Percentiles rank a stretch among this genome's conserved stretches.
phyloP scores from a whole-genome alignment of 331 rosid genomes.

The Cydonia oblonga region DNA sequence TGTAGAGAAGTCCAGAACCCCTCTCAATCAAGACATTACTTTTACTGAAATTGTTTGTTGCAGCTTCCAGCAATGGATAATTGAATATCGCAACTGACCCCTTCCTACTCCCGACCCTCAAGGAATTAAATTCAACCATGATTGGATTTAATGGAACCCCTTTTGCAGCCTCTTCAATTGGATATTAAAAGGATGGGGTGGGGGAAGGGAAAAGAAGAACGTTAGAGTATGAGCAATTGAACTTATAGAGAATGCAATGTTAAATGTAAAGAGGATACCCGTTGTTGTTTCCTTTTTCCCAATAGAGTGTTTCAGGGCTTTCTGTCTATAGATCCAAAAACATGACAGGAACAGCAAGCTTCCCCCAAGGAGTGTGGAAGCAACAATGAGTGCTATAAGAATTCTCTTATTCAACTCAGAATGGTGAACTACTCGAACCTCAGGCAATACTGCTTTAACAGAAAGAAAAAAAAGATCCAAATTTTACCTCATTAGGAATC shows the following conservation, averaged over 20 bases:
- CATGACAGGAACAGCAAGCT: constrained; percentile 39
- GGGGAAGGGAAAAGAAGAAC: neutral
- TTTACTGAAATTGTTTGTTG: constrained; percentile 55
- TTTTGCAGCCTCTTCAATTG: constrained; percentile 44
- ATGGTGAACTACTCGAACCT: constrained; percentile 46
- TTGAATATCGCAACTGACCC: constrained; percentile 53
- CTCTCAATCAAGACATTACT: constrained; percentile 47
- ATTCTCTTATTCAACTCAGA: constrained; percentile 56
- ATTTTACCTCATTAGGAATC: neutral
- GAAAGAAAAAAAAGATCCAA: neutral
- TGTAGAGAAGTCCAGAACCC: constrained; percentile 47
- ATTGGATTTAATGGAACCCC: constrained; percentile 29
- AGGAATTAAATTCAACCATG: constrained; percentile 41
- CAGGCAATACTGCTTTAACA: constrained; percentile 39
- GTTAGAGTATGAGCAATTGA: too few species aligned
- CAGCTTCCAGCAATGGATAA: constrained; percentile 60
- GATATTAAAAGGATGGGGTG: neutral
- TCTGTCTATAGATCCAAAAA: constrained; percentile 46
- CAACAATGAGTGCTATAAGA: constrained; percentile 52
- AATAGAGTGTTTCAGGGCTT: constrained; percentile 14
- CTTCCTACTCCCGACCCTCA: constrained; percentile 51
- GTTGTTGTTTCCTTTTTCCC: constrained; percentile 28
- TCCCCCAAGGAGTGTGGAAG: constrained; percentile 61
- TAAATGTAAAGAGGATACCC: constrained; percentile 31
- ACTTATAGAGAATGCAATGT: neutral